Evolutionary conservation across 2,329 filamentous ascomycete species (phyloP).

Genomic region (Pyricularia pennisetigena): DNA sequence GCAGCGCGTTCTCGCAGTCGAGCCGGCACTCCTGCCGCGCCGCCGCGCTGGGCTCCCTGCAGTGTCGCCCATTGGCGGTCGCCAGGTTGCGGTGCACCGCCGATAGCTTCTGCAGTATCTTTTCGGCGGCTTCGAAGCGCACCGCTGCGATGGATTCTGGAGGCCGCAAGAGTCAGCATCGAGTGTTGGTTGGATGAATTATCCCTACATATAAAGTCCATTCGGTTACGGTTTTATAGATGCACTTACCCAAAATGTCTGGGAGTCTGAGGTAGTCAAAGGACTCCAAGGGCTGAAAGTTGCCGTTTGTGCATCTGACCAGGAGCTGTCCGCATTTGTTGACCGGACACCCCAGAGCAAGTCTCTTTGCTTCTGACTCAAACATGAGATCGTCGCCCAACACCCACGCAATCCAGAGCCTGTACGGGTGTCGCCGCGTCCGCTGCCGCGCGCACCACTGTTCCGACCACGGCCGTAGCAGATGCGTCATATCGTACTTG

Average conservation of each 20-base stretch:
- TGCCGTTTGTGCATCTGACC: constrained; percentile 1
- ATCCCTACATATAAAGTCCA: background rate
- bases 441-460: constrained; percentile 11
- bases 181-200: background rate
- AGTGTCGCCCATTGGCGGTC: constrained; percentile 2
- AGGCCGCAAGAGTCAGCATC: background rate
- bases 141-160: constrained; percentile 3
- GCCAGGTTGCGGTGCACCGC: constrained; percentile 3
- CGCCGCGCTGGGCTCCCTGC: background rate
- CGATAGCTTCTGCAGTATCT: constrained; percentile 2
- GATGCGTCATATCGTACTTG: constrained; percentile 19
- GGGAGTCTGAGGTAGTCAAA: constrained; percentile 3
- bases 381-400: constrained; percentile 17
- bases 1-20: constrained; percentile 5
- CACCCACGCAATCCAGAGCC: constrained; percentile 22
- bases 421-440: constrained; percentile 13
- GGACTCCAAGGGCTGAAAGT: background rate
- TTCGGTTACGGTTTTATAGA: background rate
- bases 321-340: constrained; percentile 1
- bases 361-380: background rate
- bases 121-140: background rate
- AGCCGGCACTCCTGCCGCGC: constrained; percentile 2
- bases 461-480: constrained; percentile 16
- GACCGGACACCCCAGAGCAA: background rate
- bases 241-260: constrained; percentile 2